Percentiles rank a stretch among this genome's conserved stretches.
Evolutionary conservation across 2,329 filamentous ascomycete genomes (phyloP).

Genomic region (Phyllosticta capitalensis): DNA sequence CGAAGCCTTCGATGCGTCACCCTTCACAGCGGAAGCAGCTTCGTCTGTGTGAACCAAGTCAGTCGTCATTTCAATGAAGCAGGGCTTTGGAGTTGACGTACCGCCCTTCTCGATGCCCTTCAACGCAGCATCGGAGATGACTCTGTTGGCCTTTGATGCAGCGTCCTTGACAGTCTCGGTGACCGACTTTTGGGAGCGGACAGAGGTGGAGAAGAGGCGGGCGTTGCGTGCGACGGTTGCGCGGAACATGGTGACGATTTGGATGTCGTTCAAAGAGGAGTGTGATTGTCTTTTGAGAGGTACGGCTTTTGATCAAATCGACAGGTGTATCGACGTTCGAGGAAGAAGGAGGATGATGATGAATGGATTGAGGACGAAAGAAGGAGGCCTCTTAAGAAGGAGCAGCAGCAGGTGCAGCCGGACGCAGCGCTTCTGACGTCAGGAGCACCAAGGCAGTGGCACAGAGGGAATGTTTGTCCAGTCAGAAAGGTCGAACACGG

Average conservation of each 20-base stretch:
- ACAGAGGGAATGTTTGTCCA: neutral
- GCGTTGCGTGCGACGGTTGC: constrained; percentile 34
- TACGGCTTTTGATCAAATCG: neutral
- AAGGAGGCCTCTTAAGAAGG: neutral
- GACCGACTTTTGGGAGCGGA: constrained; percentile 40
- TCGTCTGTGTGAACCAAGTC: constrained; percentile 34
- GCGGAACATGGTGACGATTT: constrained; percentile 35
- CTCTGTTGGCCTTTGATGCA: constrained; percentile 47
- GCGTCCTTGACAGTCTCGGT: constrained; percentile 49
- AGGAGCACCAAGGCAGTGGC: neutral
- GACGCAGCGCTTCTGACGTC: neutral
- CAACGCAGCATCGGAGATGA: constrained; percentile 46
- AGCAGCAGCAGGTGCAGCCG: neutral
- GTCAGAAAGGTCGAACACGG: neutral
- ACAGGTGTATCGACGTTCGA: neutral
- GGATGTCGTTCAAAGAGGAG: neutral
- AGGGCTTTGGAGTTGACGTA: constrained; percentile 30
- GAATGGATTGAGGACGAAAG: neutral
- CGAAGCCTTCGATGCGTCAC: constrained; percentile 27
- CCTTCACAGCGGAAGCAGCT: constrained; percentile 35
- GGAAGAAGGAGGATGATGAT: neutral
- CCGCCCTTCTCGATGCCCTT: constrained; percentile 54
- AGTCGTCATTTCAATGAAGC: neutral
- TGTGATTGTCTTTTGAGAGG: neutral
- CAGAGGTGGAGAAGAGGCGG: constrained; percentile 47